Evolutionary conservation across 1,284 basidiomycete species (phyloP).

Genomic region (Trichosporon coremiiforme): DNA sequence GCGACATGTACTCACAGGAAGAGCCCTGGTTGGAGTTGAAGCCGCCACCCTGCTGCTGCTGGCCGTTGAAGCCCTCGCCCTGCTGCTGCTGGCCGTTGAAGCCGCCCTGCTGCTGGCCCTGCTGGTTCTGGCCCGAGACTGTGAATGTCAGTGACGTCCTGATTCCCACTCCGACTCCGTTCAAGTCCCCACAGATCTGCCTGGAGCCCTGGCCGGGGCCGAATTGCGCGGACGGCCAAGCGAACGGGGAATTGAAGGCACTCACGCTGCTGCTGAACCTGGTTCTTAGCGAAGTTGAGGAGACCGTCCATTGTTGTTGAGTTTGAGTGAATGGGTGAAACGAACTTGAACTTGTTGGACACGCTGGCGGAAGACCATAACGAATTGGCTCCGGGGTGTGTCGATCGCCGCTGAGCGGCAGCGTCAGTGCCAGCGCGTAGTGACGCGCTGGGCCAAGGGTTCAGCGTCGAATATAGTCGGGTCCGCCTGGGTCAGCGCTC

Average conservation of each 20-base stretch:
- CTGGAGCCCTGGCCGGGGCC: neutral
- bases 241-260: constrained; percentile 27
- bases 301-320: constrained; percentile 40
- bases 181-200: neutral
- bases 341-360: neutral
- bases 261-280: constrained; percentile 35
- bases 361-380: neutral
- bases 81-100: constrained; percentile 28
- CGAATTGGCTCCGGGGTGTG: neutral
- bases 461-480: neutral
- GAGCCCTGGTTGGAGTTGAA: constrained; percentile 10
- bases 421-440: neutral
- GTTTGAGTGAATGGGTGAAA: neutral
- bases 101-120: constrained; percentile 25
- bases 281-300: constrained; percentile 40
- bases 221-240: neutral
- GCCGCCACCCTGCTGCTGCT: constrained; percentile 20
- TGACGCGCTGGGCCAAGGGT: neutral
- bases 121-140: constrained; percentile 27
- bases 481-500: neutral
- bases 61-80: constrained; percentile 18
- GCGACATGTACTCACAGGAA: constrained; percentile 21
- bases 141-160: neutral
- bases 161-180: neutral
- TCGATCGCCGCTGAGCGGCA: neutral